These are phyloP conservation scores for Zangia roseola DNA, from an alignment of 768 basidiomycete genomes.

Conservation along the genomic window DNA sequence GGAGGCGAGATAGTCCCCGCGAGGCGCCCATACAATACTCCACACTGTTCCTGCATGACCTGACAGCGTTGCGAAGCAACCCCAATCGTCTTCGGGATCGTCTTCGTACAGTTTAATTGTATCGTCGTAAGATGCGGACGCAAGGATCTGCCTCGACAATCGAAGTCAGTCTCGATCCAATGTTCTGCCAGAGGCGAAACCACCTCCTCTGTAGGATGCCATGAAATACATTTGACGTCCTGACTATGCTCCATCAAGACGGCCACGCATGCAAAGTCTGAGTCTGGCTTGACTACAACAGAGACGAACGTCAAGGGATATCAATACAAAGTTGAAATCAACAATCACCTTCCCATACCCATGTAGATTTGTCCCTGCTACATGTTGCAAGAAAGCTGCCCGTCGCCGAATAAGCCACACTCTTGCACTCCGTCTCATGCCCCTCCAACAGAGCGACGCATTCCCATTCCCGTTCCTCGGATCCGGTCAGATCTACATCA, in stretches of 20 bases:
- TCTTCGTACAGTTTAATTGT: slow-evolving; percentile 95
- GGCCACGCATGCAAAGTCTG: slow-evolving; percentile 91
- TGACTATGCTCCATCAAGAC: slow-evolving; percentile 97
- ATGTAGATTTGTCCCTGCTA: slow-evolving; percentile 95
- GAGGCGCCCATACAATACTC: slow-evolving; percentile 80
- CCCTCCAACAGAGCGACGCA: slow-evolving; percentile 86
- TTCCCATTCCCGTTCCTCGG: slow-evolving; percentile 90
- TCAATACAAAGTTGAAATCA: neutral
- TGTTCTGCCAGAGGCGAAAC: slow-evolving; percentile 12
- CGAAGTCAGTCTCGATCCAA: slow-evolving; percentile 7
- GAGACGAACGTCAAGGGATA: neutral
- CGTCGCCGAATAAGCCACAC: slow-evolving; percentile 78
- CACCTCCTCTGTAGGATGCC: slow-evolving; percentile 96
- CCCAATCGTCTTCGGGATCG: slow-evolving; percentile 96
- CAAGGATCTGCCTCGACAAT: slow-evolving; percentile 68
- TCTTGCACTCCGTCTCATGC: slow-evolving; percentile 96
- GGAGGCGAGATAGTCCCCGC: slow-evolving; percentile 79
- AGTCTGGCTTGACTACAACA: slow-evolving; percentile 75
- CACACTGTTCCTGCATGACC: slow-evolving; percentile 91
- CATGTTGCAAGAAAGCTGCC: slow-evolving; percentile 87
- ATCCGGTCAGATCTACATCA: slow-evolving; percentile 28
- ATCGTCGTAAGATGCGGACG: slow-evolving; percentile 96
- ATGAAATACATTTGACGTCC: slow-evolving; percentile 92
- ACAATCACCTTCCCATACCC: slow-evolving; percentile 93
- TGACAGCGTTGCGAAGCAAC: slow-evolving; percentile 74